phyloP scores from a whole-genome alignment of 768 basidiomycete genomes.

The Pleurotus platypus region DNA sequence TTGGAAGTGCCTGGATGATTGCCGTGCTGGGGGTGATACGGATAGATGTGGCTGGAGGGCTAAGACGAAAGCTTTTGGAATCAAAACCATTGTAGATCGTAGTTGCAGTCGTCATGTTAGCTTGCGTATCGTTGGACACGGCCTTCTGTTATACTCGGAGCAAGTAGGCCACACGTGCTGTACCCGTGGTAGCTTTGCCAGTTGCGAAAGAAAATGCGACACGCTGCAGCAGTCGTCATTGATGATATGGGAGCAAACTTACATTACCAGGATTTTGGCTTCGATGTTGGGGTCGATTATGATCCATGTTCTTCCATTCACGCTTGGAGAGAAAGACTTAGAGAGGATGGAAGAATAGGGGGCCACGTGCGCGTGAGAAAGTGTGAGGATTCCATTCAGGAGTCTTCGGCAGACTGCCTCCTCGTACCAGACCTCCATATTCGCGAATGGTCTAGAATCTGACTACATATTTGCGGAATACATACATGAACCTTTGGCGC shows the following conservation, averaged over 20 bases:
- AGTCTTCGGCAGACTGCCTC: no score
- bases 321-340: no score
- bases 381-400: no score
- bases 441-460: no score
- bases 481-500: constrained; percentile 10
- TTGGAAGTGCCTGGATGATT: not conserved
- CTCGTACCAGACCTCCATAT: no score
- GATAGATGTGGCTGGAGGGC: not conserved
- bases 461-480: no score
- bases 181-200: not conserved
- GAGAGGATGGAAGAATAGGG: no score
- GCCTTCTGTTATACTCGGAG: not conserved
- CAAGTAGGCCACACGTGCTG: not conserved
- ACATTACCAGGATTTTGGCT: not conserved
- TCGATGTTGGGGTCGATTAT: not conserved
- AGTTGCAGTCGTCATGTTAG: not conserved
- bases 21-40: not conserved
- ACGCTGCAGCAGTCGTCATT: not conserved
- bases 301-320: no score
- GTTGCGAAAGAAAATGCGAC: not conserved
- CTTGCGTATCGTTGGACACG: not conserved
- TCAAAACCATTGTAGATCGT: not conserved
- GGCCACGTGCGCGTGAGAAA: no score
- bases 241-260: not conserved
- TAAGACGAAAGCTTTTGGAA: not conserved